Conservation (phyloP, 164 flowering plant species). For the Malania oleifera region DNA sequence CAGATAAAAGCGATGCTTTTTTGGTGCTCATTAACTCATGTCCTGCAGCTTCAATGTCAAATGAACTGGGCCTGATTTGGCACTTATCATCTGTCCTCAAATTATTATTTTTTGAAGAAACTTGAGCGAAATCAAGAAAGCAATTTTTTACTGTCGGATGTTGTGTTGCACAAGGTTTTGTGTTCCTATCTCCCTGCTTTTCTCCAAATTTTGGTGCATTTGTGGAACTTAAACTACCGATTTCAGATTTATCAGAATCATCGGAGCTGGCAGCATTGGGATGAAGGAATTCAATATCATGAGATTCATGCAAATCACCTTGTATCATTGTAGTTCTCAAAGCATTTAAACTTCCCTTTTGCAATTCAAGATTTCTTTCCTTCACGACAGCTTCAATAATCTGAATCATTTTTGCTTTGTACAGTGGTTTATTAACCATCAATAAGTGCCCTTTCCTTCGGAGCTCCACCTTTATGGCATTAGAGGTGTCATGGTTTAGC, state of each 20-base stretch:
- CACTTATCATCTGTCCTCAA: slow-evolving; percentile 10
- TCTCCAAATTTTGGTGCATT: slow-evolving; percentile 19
- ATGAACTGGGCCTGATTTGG: slow-evolving; percentile 6
- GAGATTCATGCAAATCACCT: slow-evolving; percentile 52
- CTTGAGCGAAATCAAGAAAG: slow-evolving; percentile 31
- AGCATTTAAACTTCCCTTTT: slow-evolving; percentile 22
- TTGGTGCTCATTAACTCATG: slow-evolving; percentile 6
- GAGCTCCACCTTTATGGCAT: slow-evolving; percentile 69
- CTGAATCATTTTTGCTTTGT: slow-evolving; percentile 80
- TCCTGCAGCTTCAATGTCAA: slow-evolving; percentile 10
- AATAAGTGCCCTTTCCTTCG: slow-evolving; percentile 64
- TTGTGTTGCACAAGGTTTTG: slow-evolving; percentile 17
- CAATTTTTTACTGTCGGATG: slow-evolving; percentile 20
- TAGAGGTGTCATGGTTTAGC: slow-evolving; percentile 77
- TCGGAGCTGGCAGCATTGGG: slow-evolving; percentile 55
- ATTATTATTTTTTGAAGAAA: slow-evolving; percentile 17
- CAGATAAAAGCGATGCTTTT: slow-evolving; percentile 10
- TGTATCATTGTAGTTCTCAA: slow-evolving; percentile 18
- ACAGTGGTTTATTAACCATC: slow-evolving; percentile 76
- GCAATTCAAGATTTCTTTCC: slow-evolving; percentile 38
- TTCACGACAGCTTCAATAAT: slow-evolving; percentile 62
- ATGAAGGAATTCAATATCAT: slow-evolving; percentile 55
- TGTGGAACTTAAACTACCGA: slow-evolving; percentile 12
- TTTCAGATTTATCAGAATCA: slow-evolving; percentile 55
- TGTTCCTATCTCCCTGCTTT: slow-evolving; percentile 15